Percentiles rank a stretch among this genome's conserved stretches.
These are phyloP conservation scores for Aspergillus sp. DNA, from an alignment of 2,329 filamentous ascomycete genomes.

Conservation along the genomic window DNA sequence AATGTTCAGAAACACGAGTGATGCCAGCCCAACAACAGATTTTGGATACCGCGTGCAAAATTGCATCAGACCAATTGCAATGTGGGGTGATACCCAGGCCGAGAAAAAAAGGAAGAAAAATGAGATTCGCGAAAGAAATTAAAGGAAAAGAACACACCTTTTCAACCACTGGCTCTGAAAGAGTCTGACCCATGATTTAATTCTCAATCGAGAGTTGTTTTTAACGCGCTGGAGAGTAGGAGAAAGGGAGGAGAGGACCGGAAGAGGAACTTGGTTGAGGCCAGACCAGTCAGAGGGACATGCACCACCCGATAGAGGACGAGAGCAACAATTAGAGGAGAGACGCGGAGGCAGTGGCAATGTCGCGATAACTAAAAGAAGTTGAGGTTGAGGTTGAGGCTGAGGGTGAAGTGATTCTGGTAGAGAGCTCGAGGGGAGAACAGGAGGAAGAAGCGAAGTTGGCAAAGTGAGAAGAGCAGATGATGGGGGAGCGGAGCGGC, in stretches of 20 bases:
- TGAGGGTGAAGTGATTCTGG: constrained; percentile 10
- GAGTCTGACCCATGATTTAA: constrained; percentile 87
- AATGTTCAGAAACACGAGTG: background rate
- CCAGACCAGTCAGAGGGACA: background rate
- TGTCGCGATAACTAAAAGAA: too few species aligned
- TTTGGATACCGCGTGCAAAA: constrained; percentile 3
- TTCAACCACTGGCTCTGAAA: constrained; percentile 97
- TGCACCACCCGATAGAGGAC: background rate
- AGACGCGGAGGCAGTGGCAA: too few species aligned
- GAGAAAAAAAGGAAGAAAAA: constrained; percentile 3
- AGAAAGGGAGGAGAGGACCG: constrained; percentile 1
- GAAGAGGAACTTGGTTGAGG: constrained; percentile 1
- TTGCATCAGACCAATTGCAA: constrained; percentile 16
- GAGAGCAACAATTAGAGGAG: background rate
- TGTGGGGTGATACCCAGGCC: constrained; percentile 17
- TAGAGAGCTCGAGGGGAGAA: constrained; percentile 7
- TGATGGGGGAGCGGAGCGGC: background rate
- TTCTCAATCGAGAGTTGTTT: constrained; percentile 8
- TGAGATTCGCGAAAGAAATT: constrained; percentile 14
- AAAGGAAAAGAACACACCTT: constrained; percentile 62
- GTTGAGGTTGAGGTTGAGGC: background rate
- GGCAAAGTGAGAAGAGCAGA: constrained; percentile 9
- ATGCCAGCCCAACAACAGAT: constrained; percentile 5
- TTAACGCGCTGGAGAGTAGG: background rate
- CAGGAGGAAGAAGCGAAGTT: constrained; percentile 8